phyloP scores from a whole-genome alignment of 371 early-diverging fungal genomes.

The Rozella allomycis region DNA sequence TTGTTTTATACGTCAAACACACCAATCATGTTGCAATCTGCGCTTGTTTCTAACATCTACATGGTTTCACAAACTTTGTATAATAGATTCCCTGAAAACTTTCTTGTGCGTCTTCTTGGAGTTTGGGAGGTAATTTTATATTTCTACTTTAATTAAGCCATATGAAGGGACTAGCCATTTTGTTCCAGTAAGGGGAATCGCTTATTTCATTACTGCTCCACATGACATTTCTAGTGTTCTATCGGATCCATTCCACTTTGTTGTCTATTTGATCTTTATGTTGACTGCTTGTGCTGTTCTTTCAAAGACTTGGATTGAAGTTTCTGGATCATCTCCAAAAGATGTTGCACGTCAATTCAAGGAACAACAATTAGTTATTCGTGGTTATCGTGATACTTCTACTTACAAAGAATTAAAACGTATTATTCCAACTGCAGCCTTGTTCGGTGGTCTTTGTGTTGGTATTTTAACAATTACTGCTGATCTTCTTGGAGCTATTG shows the following conservation, averaged over 20 bases:
- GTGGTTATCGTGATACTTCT: slow-evolving; percentile 77
- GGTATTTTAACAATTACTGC: slow-evolving; percentile 84
- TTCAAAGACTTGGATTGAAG: slow-evolving; percentile 96
- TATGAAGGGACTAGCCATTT: slow-evolving; percentile 68
- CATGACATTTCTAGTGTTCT: slow-evolving; percentile 55
- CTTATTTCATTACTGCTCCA: slow-evolving; percentile 96
- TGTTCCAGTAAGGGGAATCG: slow-evolving; percentile 77
- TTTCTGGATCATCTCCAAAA: slow-evolving; percentile 88
- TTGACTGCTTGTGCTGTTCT: slow-evolving; percentile 82
- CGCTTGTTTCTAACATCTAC: slow-evolving; percentile 84
- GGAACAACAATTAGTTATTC: slow-evolving; percentile 89
- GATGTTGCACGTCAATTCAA: slow-evolving; percentile 93
- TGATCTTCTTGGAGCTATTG: slow-evolving; percentile 83
- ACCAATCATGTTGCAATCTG: slow-evolving; percentile 98
- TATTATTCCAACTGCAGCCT: slow-evolving; percentile 84
- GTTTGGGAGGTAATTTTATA: slow-evolving; percentile 58
- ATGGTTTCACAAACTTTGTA: slow-evolving; percentile 90
- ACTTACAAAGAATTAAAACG: slow-evolving; percentile 96
- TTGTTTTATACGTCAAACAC: slow-evolving; percentile 99
- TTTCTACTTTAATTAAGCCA: slow-evolving; percentile 2
- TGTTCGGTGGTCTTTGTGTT: slow-evolving; percentile 88
- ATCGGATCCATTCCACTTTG: slow-evolving; percentile 73
- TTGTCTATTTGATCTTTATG: slow-evolving; percentile 81
- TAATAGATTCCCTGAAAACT: slow-evolving; percentile 81
- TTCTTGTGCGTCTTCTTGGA: slow-evolving; percentile 83